Percentiles rank a stretch among this genome's conserved stretches.
phyloP scores from a whole-genome alignment of 352 stramenopile genomes.

The Globisporangium spinosum region DNA sequence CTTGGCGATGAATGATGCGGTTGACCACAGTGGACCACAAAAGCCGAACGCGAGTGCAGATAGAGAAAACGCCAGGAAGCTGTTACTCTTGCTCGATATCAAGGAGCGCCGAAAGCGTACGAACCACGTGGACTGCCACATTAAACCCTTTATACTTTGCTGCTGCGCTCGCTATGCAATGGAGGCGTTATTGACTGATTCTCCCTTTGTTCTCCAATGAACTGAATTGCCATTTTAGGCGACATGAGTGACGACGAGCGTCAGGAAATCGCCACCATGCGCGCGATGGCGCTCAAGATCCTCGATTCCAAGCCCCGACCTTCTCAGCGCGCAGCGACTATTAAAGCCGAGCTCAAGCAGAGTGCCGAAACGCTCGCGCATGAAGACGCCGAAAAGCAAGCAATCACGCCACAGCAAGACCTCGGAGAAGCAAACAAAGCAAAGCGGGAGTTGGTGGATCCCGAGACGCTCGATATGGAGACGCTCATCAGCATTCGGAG shows the following conservation, averaged over 20 bases:
- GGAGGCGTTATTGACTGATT: background rate
- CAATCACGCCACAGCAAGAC: background rate
- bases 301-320: constrained; percentile 3
- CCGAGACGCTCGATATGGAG: constrained; percentile 32
- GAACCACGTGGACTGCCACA: background rate
- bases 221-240: background rate
- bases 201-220: background rate
- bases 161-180: background rate
- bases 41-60: background rate
- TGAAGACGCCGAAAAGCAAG: background rate
- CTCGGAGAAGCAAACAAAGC: background rate
- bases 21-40: background rate
- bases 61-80: constrained; percentile 15
- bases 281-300: constrained; percentile 1
- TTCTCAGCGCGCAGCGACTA: background rate
- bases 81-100: constrained; percentile 23
- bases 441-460: constrained; percentile 20
- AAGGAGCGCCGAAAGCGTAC: constrained; percentile 17
- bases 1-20: constrained; percentile 3
- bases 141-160: background rate
- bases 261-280: background rate
- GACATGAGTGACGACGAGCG: constrained; percentile 10
- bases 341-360: background rate
- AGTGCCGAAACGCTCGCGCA: background rate
- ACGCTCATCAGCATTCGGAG: constrained; percentile 24